A percentile compares a stretch with the other conserved stretches of the same genome.
Conservation (phyloP, 2,329 filamentous ascomycete genomes). For the Paraphoma sp. region DNA sequence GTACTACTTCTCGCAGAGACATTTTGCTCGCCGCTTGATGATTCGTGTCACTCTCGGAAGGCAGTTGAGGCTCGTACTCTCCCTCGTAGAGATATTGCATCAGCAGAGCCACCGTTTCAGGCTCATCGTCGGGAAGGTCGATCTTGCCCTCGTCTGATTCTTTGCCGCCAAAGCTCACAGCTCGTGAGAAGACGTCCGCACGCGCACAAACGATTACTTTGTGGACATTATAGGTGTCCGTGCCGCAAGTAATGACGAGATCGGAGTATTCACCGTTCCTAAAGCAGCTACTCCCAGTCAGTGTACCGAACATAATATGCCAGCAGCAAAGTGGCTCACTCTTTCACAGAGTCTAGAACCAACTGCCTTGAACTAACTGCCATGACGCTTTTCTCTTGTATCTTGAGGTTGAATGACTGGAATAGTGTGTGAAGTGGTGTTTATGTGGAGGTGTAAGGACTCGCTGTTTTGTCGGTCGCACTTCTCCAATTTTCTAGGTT, state of each 20-base stretch:
- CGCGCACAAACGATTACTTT: constrained; percentile 15
- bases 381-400: background rate
- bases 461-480: no score
- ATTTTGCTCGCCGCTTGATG: background rate
- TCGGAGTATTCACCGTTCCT: constrained; percentile 14
- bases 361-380: background rate
- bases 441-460: no score
- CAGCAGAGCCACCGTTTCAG: constrained; percentile 10
- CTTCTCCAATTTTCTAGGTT: no score
- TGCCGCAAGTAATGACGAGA: constrained; percentile 15
- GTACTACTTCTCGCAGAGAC: background rate
- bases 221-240: constrained; percentile 15
- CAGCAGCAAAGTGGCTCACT: background rate
- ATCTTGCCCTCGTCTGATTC: constrained; percentile 12
- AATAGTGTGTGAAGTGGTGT: no score
- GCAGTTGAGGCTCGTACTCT: constrained; percentile 13
- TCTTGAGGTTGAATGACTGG: background rate
- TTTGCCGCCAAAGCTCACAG: constrained; percentile 14
- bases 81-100: constrained; percentile 27
- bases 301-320: background rate
- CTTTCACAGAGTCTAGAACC: background rate
- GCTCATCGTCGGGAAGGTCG: constrained; percentile 19
- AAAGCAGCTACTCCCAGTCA: background rate
- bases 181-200: constrained; percentile 13
- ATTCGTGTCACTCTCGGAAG: background rate